These are phyloP conservation scores for Cucumis cinereus DNA, from an alignment of 306 rosid species.

Conservation along the genomic window DNA sequence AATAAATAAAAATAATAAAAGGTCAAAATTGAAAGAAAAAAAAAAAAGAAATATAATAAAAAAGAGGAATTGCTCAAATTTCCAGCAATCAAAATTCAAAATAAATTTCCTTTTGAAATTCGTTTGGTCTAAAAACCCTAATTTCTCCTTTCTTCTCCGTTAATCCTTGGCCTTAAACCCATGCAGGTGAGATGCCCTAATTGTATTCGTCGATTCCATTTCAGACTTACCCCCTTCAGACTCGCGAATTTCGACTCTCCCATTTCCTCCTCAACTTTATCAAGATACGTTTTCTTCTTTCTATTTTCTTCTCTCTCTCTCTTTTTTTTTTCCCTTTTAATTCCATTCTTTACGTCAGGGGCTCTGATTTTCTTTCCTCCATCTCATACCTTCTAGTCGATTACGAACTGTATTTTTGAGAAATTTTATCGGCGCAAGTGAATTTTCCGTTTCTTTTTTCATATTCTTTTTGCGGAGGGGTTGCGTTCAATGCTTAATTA, in stretches of 20 bases:
- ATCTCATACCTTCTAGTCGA: background rate
- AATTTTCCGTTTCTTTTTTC: background rate
- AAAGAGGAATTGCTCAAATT: background rate
- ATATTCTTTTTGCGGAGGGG: background rate
- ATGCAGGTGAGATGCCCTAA: background rate
- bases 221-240: background rate
- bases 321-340: background rate
- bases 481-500: background rate
- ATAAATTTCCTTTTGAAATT: background rate
- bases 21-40: too few species aligned
- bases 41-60: background rate
- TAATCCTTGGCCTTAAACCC: conserved; percentile 7
- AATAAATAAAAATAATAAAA: too few species aligned
- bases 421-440: background rate
- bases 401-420: background rate
- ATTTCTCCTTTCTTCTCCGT: background rate
- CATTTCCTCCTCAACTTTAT: background rate
- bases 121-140: conserved; percentile 5
- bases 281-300: background rate
- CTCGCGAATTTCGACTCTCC: background rate
- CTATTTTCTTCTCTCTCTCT: too few species aligned
- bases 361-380: background rate
- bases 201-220: background rate
- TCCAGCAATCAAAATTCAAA: background rate
- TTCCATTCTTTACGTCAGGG: background rate